Conservation (phyloP, 78 protist genomes). For the Tieghemostelium lacteum region DNA sequence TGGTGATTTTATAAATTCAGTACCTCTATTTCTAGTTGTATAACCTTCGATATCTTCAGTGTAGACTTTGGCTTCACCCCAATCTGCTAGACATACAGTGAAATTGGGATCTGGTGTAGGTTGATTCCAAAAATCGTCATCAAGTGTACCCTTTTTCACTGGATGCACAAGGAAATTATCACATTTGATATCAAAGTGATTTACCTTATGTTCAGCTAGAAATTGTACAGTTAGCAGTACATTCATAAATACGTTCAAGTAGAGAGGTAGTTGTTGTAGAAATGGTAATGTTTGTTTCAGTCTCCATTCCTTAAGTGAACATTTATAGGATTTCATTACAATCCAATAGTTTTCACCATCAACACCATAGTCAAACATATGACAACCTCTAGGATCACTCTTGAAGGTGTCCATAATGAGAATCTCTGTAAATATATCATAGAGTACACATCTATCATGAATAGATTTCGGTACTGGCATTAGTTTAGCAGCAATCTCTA, state of each 20-base stretch:
- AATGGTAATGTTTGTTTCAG: conserved; percentile 70
- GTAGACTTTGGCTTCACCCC: conserved; percentile 92
- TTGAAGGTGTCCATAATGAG: conserved; percentile 84
- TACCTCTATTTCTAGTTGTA: conserved; percentile 91
- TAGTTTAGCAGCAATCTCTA: conserved; percentile 69
- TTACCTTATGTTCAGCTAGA: conserved; percentile 73
- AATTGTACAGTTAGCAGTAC: conserved; percentile 54
- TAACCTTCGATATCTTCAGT: conserved; percentile 81
- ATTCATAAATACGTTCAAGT: conserved; percentile 66
- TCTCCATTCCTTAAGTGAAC: conserved; percentile 87
- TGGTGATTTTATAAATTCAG: conserved; percentile 95
- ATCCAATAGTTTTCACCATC: conserved; percentile 83
- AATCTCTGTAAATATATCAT: conserved; percentile 87
- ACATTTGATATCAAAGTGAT: conserved; percentile 93
- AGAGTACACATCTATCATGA: conserved; percentile 86
- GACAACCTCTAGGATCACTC: conserved; percentile 78
- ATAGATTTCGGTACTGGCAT: conserved; percentile 78
- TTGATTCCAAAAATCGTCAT: conserved; percentile 76
- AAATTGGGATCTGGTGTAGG: conserved; percentile 71
- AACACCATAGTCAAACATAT: conserved; percentile 90
- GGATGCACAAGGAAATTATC: conserved; percentile 90
- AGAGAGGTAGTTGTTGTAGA: conserved; percentile 55
- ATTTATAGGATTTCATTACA: conserved; percentile 86
- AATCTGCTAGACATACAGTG: conserved; percentile 86
- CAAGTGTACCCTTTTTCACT: conserved; percentile 48